phyloP scores from a whole-genome alignment of 2,329 filamentous ascomycete species.

The Alternaria atra region DNA sequence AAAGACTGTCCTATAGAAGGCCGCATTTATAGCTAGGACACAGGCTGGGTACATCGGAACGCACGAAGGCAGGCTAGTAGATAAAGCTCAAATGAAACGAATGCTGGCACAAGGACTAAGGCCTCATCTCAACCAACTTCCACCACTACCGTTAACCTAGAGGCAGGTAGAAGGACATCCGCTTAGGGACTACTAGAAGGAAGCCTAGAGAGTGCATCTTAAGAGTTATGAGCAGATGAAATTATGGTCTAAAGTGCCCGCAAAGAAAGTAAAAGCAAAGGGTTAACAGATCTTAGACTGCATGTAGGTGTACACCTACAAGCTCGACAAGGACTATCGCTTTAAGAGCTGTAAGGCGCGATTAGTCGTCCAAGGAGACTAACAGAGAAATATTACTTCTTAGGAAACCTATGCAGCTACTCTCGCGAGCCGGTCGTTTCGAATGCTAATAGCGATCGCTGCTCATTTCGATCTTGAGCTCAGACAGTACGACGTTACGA shows the following conservation, averaged over 20 bases:
- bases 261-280: neutral
- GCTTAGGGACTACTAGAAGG: too few relatives aligned
- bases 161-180: too few relatives aligned
- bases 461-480: slow-evolving; percentile 27
- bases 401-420: neutral
- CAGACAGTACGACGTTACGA: slow-evolving; percentile 26
- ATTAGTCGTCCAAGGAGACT: slow-evolving; percentile 19
- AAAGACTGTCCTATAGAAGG: too few relatives aligned
- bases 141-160: too few relatives aligned
- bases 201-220: too few relatives aligned
- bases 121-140: too few relatives aligned
- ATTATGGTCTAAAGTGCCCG: neutral
- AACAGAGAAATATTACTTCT: slow-evolving; percentile 14
- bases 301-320: slow-evolving; percentile 17
- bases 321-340: slow-evolving; percentile 10
- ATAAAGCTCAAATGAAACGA: too few relatives aligned
- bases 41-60: too few relatives aligned
- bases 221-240: neutral
- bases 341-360: slow-evolving; percentile 18
- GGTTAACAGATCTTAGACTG: slow-evolving; percentile 9
- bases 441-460: slow-evolving; percentile 25
- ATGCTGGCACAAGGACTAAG: too few relatives aligned
- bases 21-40: too few relatives aligned
- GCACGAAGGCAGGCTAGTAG: too few relatives aligned
- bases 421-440: slow-evolving; percentile 9